Evolutionary conservation across 495 filamentous ascomycete species (phyloP).

Genomic region (Monascus purpureus): DNA sequence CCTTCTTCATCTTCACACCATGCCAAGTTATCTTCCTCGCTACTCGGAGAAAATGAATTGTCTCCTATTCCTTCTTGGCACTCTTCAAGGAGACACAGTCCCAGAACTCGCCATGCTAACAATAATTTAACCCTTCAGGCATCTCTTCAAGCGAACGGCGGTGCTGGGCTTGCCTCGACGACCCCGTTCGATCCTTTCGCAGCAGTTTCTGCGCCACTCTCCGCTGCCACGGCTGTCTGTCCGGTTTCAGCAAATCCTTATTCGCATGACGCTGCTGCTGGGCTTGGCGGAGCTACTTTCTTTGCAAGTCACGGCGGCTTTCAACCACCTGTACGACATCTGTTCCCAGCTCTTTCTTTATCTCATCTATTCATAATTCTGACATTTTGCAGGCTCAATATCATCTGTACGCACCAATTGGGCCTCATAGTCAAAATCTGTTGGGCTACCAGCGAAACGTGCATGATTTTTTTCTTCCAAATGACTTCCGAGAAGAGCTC

Average conservation of each 20-base stretch:
- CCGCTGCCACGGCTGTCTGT: slow-evolving; percentile 32
- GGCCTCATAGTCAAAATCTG: slow-evolving; percentile 65
- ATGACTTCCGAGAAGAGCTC: slow-evolving; percentile 70
- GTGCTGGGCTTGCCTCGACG: slow-evolving; percentile 16
- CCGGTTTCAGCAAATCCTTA: slow-evolving; percentile 51
- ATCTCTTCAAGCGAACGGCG: slow-evolving; percentile 30
- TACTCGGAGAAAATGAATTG: background rate
- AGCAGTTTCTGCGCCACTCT: slow-evolving; percentile 37
- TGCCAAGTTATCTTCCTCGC: background rate
- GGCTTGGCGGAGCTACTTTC: slow-evolving; percentile 37
- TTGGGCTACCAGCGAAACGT: slow-evolving; percentile 69
- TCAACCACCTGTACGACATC: slow-evolving; percentile 53
- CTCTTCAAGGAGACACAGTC: too few relatives aligned
- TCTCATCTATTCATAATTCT: background rate
- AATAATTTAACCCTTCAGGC: slow-evolving; percentile 15
- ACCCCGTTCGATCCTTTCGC: slow-evolving; percentile 46
- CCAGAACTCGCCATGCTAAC: slow-evolving; percentile 4
- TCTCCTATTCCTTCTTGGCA: too few relatives aligned
- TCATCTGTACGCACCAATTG: slow-evolving; percentile 81
- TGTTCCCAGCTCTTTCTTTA: background rate
- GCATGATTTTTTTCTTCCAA: slow-evolving; percentile 83
- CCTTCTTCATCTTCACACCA: background rate
- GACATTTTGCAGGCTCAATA: slow-evolving; percentile 52
- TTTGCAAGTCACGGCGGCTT: slow-evolving; percentile 39
- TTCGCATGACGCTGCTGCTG: slow-evolving; percentile 42